A percentile compares a stretch with the other conserved stretches of the same genome.
These are phyloP conservation scores for Ensete glaucum DNA, from an alignment of 176 grass and related monocot species.

Conservation along the genomic window DNA sequence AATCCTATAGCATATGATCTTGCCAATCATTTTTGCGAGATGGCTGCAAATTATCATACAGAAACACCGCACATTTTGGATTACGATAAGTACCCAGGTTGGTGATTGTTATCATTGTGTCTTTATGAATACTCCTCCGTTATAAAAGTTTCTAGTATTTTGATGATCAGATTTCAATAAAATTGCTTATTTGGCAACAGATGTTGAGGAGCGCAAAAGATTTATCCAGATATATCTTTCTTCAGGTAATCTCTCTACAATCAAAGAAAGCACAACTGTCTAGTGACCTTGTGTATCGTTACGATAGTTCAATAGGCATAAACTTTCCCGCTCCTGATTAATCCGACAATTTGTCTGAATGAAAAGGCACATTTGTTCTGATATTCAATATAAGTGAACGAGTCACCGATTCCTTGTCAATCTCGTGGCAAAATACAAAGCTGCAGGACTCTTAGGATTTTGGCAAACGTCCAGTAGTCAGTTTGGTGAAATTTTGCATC, in stretches of 20 bases:
- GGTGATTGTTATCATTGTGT: slow-evolving; percentile 14
- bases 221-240: slow-evolving; percentile 72
- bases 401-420: neutral
- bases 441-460: too few relatives aligned
- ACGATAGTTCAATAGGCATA: neutral
- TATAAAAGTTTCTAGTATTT: neutral
- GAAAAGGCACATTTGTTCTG: neutral
- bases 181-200: slow-evolving; percentile 32
- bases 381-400: neutral
- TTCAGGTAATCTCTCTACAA: slow-evolving; percentile 44
- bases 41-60: slow-evolving; percentile 92
- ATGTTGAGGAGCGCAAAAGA: slow-evolving; percentile 48
- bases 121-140: neutral
- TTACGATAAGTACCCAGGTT: slow-evolving; percentile 84
- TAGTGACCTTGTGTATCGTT: neutral
- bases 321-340: neutral
- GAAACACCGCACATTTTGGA: slow-evolving; percentile 69
- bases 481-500: neutral
- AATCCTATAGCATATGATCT: slow-evolving; percentile 90
- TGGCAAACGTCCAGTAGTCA: neutral
- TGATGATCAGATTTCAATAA: neutral
- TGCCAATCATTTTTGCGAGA: slow-evolving; percentile 97
- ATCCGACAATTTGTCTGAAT: neutral
- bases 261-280: neutral
- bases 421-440: too few relatives aligned